Evolutionary conservation across 2,329 filamentous ascomycete species (phyloP), one percentile per base, ranked within the genome.

Genomic region (Aspergillus sp.): DNA sequence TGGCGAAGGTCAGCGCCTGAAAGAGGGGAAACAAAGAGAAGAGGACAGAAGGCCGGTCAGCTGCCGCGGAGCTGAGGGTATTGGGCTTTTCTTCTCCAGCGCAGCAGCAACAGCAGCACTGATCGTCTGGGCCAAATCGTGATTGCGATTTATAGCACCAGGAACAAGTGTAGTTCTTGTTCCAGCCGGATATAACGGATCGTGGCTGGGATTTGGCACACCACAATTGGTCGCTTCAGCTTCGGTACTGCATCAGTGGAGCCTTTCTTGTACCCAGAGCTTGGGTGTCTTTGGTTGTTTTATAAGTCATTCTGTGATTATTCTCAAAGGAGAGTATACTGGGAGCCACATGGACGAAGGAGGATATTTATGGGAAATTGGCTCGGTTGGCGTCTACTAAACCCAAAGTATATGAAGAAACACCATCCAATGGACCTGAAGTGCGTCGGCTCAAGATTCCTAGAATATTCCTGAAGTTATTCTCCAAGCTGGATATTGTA

Each of bases 171-270:
- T 22, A 5, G 30, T 46, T 38, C 15, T 34, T 34, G 50, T 54
- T 58, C 60, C 47, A 38, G 28, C 52, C 56, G 62, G 60, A 58
- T 64, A 51, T 34, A 30, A 55, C 57, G 57, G 60, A 51, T 57
- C 47, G 11, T 54, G 52, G 23, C 34, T 59, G 28, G 43, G 28
- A 46, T 54, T 15, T 57, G 11, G 22, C 25, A 15, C 23, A n/a
- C 30, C 31, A 45, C 17, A 47, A 28, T 11, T 19, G 25, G 23
- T 31, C 46, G 19, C 19, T 41, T 43, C 34, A 28, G 30, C 47
- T 54, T 41, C 34, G 34, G 34, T 13, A 38, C 34, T 8, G 9
- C 34, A 13, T 15, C 15, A 11, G 34, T 41, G 34, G 34, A 17
- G 34, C 34, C 34, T 13, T 15, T 41, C 19, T 41, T 41, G 34